phyloP scores from a whole-genome alignment of 805 yeast genomes.

The Pichia insulana region DNA sequence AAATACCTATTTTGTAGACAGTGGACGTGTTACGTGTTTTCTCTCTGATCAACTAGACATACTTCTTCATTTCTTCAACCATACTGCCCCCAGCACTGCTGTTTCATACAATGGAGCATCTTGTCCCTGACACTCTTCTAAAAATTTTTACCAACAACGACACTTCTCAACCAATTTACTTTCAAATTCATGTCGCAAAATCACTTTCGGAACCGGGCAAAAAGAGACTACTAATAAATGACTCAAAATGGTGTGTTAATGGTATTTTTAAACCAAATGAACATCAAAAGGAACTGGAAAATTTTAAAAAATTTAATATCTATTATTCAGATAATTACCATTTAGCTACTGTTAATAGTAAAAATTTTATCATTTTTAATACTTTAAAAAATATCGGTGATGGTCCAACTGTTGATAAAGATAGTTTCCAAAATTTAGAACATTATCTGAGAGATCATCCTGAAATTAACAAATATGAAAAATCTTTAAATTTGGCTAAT shows the following conservation, averaged over 20 bases:
- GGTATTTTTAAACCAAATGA: conserved; percentile 44
- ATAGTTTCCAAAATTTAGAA: conserved; percentile 31
- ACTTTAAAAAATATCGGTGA: conserved; percentile 26
- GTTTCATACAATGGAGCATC: conserved; percentile 16
- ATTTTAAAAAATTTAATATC: conserved; percentile 19
- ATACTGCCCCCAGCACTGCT: too few species aligned
- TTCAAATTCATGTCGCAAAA: conserved; percentile 27
- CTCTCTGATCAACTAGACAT: too few species aligned
- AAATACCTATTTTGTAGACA: too few species aligned
- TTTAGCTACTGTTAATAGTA: conserved; percentile 20
- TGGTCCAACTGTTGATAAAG: conserved; percentile 21
- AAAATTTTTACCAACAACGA: conserved; percentile 19
- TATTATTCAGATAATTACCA: conserved; percentile 16
- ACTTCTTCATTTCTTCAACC: too few species aligned
- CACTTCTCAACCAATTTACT: conserved; percentile 15
- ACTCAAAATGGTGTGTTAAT: conserved; percentile 42
- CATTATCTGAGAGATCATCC: conserved; percentile 53
- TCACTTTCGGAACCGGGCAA: conserved; percentile 31
- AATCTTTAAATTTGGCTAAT: conserved; percentile 9
- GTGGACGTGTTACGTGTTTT: too few species aligned
- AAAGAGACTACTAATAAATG: conserved; percentile 40
- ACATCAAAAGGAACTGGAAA: conserved; percentile 22
- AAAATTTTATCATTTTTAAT: conserved; percentile 23
- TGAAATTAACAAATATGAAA: conserved; percentile 33
- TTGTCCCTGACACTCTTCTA: conserved; percentile 19